A percentile compares a stretch with the other conserved stretches of the same genome.
Evolutionary conservation across 164 flowering plant genomes (phyloP).

Genomic region (Taxillus chinensis): DNA sequence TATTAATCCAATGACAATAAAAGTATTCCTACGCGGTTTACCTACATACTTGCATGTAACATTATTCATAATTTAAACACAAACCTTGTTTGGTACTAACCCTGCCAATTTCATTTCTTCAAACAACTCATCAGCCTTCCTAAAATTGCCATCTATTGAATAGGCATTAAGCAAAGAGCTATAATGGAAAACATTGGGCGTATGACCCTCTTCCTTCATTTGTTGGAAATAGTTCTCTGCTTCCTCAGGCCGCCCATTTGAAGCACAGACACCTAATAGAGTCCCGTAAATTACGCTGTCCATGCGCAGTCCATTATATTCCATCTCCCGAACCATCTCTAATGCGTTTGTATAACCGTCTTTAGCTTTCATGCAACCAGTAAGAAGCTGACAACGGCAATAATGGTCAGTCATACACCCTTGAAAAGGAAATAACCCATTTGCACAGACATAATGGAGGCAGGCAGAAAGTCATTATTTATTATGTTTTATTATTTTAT

Average conservation of each 20-base stretch:
- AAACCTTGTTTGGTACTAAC: conserved; percentile 86
- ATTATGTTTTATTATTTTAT: too few species aligned
- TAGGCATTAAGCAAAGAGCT: conserved; percentile 89
- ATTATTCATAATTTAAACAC: conserved; percentile 16
- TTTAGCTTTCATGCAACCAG: conserved; percentile 70
- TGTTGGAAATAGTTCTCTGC: conserved; percentile 64
- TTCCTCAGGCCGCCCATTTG: conserved; percentile 52
- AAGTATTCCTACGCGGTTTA: too few species aligned
- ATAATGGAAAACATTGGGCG: conserved; percentile 73
- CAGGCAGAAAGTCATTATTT: too few species aligned
- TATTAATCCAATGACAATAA: too few species aligned
- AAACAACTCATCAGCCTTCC: conserved; percentile 66
- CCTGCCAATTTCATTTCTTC: conserved; percentile 76
- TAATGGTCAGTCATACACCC: neutral
- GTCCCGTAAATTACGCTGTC: conserved; percentile 75
- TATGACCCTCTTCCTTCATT: conserved; percentile 72
- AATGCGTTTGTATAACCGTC: conserved; percentile 66
- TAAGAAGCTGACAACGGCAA: conserved; percentile 44
- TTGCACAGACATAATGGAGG: too few species aligned
- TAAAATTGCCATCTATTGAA: conserved; percentile 49
- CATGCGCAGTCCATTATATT: conserved; percentile 41
- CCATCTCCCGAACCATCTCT: conserved; percentile 59
- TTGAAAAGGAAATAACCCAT: neutral
- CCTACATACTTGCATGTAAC: too few species aligned
- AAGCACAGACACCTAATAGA: conserved; percentile 78